Evolutionary conservation across 2,329 filamentous ascomycete species (phyloP).

Genomic region (Polychaeton citri): DNA sequence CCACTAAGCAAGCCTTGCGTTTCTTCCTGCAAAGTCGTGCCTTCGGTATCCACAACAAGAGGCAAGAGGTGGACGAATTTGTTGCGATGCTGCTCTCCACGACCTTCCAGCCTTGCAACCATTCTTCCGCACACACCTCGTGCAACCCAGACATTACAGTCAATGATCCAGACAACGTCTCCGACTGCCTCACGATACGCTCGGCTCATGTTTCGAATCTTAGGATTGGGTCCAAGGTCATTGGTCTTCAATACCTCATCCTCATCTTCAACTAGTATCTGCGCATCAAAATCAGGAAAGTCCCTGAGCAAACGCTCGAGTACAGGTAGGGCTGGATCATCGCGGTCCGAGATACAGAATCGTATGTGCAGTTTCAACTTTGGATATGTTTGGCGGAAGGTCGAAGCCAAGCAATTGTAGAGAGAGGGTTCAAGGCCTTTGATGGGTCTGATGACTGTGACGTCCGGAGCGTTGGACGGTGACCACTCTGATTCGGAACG

Average conservation of each 20-base stretch:
- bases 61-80: slow-evolving; percentile 96
- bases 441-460: slow-evolving; percentile 85
- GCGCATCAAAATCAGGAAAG: slow-evolving; percentile 58
- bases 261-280: slow-evolving; percentile 67
- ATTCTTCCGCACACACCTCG: slow-evolving; percentile 69
- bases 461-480: slow-evolving; percentile 49
- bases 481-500: slow-evolving; percentile 3
- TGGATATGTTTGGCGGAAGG: slow-evolving; percentile 73
- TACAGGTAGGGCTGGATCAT: slow-evolving; percentile 65
- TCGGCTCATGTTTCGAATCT: slow-evolving; percentile 90
- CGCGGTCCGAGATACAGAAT: slow-evolving; percentile 64
- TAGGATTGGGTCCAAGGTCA: slow-evolving; percentile 74
- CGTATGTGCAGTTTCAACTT: slow-evolving; percentile 60
- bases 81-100: slow-evolving; percentile 38
- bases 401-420: slow-evolving; percentile 83
- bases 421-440: slow-evolving; percentile 84
- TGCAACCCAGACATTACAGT: slow-evolving; percentile 92
- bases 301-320: slow-evolving; percentile 59
- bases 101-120: slow-evolving; percentile 75
- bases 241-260: slow-evolving; percentile 55
- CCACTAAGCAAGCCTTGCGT: slow-evolving; percentile 11
- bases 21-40: slow-evolving; percentile 14
- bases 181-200: slow-evolving; percentile 80
- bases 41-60: slow-evolving; percentile 60
- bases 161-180: slow-evolving; percentile 85